phyloP scores from a whole-genome alignment of 495 filamentous ascomycete species.

The Xylaria longipes region DNA sequence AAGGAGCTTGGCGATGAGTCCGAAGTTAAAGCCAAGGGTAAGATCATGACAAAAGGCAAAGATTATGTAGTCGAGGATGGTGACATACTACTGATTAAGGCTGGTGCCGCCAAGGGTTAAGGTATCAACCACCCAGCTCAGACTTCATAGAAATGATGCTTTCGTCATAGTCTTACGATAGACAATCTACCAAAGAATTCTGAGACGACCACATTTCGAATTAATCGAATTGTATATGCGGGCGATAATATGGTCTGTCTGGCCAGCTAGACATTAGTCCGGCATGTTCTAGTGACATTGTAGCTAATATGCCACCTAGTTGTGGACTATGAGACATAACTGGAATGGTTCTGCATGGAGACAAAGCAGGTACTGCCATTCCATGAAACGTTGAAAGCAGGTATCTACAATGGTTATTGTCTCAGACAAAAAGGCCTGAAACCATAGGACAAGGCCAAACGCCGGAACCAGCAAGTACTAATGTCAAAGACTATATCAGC shows the following conservation, averaged over 20 bases:
- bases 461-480: constrained; percentile 1
- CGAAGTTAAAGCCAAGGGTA: constrained; percentile 88
- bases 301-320: not conserved
- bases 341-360: not conserved
- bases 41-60: constrained; percentile 98
- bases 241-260: not conserved
- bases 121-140: not conserved
- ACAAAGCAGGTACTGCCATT: not conserved
- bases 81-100: constrained; percentile 88
- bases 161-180: constrained; percentile 19
- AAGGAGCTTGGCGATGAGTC: constrained; percentile 89
- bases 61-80: constrained; percentile 87
- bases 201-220: not conserved
- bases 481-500: constrained; percentile 15
- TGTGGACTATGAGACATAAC: not conserved
- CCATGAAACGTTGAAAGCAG: constrained; percentile 22
- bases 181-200: constrained; percentile 20
- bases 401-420: constrained; percentile 11
- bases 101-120: constrained; percentile 86
- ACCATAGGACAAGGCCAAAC: not conserved
- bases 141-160: constrained; percentile 18
- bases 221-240: not conserved
- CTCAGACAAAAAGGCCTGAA: constrained; percentile 3
- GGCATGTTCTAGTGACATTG: not conserved
- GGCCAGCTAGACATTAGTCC: not conserved